Evolutionary conservation across 208 protist species (phyloP).

Genomic region (Leishmania arabica): DNA sequence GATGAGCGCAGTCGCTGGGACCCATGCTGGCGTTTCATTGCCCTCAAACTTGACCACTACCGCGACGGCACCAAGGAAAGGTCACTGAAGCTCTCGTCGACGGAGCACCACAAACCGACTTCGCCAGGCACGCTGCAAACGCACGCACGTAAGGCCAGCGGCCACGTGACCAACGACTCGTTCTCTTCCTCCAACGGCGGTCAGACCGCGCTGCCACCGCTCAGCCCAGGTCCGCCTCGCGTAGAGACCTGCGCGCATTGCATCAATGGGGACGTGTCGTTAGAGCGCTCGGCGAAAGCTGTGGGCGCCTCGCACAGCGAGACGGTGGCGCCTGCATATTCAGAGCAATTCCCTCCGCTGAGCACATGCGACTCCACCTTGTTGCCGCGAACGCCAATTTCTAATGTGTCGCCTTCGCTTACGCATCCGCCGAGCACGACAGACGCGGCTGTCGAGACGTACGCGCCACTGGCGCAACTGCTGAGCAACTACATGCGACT

Average conservation of each 20-base stretch:
- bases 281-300: background rate
- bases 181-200: background rate
- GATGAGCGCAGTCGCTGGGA: constrained; percentile 39
- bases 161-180: background rate
- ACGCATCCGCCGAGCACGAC: background rate
- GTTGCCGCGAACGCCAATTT: background rate
- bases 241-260: background rate
- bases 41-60: constrained; percentile 49
- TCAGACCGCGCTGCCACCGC: background rate
- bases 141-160: background rate
- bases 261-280: background rate
- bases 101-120: background rate
- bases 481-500: constrained; percentile 56
- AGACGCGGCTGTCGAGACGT: constrained; percentile 1
- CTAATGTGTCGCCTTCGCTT: background rate
- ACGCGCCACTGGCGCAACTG: constrained; percentile 29
- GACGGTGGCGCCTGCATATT: background rate
- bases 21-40: constrained; percentile 89
- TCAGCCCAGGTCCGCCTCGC: background rate
- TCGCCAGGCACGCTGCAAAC: background rate
- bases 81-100: background rate
- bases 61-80: background rate
- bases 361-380: background rate
- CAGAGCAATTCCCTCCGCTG: background rate
- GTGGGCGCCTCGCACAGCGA: background rate